Evolutionary conservation across 495 filamentous ascomycete genomes (phyloP), one percentile per base, ranked within the genome.

Genomic region (Schizothecium vesticola): DNA sequence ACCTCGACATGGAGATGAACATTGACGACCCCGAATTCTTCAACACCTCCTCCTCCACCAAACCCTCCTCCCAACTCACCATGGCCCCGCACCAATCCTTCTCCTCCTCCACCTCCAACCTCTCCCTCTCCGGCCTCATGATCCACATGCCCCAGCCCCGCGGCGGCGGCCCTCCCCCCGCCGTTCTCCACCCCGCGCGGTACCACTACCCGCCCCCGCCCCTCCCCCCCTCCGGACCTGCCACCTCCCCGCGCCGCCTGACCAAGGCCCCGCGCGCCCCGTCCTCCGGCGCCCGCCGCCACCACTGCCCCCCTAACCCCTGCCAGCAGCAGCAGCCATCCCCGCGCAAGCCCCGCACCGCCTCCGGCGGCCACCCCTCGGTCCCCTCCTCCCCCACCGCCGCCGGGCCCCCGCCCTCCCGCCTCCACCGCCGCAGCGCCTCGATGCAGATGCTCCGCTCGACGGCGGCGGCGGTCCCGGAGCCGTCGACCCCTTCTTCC

Each of bases 231-330:
- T 67, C 23, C 70, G 70, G 9, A 56, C 61, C 67, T 61, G 71
- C 19, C 66, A 69, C 51, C 60, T 59, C 61, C 19, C 60, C 70
- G 8, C 75, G 77, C 23, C 74, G 80, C 0, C 75, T 51, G 43
- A 75, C 57, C 76, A 77, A 51, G 19, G 43, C 43, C 19, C 81
- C 81, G 3, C 75, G 77, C 22, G 81, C 81, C 12, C 81, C 80
- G 19, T 81, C 79, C 3, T 79, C 81, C 1, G 80, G 80, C 1
- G 80, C 80, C 1, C 69, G 80, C 1, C 79, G 81, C 56, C 77
- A 76, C 65, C 67, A 72, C 63, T 66, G 70, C 59, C 66, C 64
- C 65, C 16, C 62, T 67, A 23, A 16, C 8, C 28, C 22, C 56
- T 22, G 10, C 36, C 22, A 22, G 36, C 19, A 29, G 28, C 28